Evolutionary conservation across 371 early-diverging fungal species (phyloP), one percentile per base, ranked within the genome.

Genomic region (Scutellospora calospora): DNA sequence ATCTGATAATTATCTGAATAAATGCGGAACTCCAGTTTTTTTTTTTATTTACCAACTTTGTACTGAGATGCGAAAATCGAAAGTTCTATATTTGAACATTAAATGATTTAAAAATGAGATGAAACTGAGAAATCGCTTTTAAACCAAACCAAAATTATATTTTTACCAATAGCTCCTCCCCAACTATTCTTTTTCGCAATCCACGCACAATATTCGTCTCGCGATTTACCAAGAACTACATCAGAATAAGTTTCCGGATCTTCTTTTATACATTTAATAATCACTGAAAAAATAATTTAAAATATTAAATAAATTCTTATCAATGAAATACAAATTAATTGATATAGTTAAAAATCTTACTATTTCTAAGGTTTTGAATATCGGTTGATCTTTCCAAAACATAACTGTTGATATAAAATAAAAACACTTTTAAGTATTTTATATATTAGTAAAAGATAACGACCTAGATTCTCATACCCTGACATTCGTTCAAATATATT

Each of bases 91-190:
- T n/a, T 57, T 27, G 52, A 65, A 33, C 63, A 41, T 54, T 65
- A 29, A n/a, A 35, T 25, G n/a, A 27, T 51, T 66, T 51, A 69
- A 18, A 59, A 5, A 5, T 27, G 20, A 16, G 12, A 52, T 52
- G 20, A 16, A 25, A 59, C 22, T 4, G 12, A 8, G 59, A 22
- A 25, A 3, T 52, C 11, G 12, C 6, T 11, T 45, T 45, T 45
- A 11, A 45, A 45, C 6, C 5, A 45, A 45, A 45, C 45, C 9
- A 6, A 45, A 45, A 45, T 11, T 9, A 20, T 51, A 20, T 83
- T 11, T 41, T 74, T 86, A 89, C 89, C 89, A 38, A 89, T 89
- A 14, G 88, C 90, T 11, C 90, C 90, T 71, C 90, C 90, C 90
- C 90, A 90, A 29, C 87, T 83, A 57, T 82, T 82, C 33, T 76